Evolutionary conservation across 345 rosid species (phyloP).

Genomic region (Firmiana major): DNA sequence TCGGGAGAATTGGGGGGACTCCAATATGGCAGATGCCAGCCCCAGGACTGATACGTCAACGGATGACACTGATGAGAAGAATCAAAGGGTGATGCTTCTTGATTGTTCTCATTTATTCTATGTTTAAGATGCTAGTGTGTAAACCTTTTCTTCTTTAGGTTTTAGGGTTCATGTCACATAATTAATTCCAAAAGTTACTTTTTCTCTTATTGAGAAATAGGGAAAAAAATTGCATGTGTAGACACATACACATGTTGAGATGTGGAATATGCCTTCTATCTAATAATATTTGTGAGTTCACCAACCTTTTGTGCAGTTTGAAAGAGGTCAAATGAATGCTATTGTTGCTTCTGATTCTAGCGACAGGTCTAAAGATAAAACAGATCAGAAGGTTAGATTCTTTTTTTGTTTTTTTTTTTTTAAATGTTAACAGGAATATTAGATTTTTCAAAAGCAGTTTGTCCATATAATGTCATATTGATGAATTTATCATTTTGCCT

Average conservation of each 20-base stretch:
- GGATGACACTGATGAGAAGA: slow-evolving; percentile 85
- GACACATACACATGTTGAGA: neutral
- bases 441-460: neutral
- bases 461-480: neutral
- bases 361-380: slow-evolving; percentile 83
- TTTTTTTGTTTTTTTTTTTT: neutral
- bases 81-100: slow-evolving; percentile 59
- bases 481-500: neutral
- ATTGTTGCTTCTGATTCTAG: slow-evolving; percentile 72
- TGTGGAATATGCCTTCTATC: neutral
- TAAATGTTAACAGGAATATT: neutral
- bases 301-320: slow-evolving; percentile 48
- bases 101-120: neutral
- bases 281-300: neutral
- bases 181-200: neutral
- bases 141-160: neutral
- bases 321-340: slow-evolving; percentile 47
- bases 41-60: slow-evolving; percentile 83
- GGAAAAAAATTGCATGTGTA: neutral
- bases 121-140: neutral
- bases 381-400: slow-evolving; percentile 73
- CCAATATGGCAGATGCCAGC: slow-evolving; percentile 71
- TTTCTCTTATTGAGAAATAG: neutral
- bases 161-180: neutral
- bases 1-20: slow-evolving; percentile 55